phyloP scores from a whole-genome alignment of 345 rosid species.

The Dovyalis caffra region DNA sequence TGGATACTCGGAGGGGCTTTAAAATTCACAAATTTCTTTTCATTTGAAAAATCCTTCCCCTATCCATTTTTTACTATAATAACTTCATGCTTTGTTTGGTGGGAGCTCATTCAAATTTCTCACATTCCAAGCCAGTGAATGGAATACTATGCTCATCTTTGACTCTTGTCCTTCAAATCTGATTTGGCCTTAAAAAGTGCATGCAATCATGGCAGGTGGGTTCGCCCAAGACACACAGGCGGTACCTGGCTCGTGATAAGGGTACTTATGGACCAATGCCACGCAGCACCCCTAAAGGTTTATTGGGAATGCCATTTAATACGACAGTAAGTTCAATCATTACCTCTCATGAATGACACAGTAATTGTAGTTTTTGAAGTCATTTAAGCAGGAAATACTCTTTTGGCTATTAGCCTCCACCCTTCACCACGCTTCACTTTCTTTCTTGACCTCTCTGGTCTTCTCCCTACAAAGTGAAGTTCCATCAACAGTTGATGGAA shows the following conservation, averaged over 20 bases:
- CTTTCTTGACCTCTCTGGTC: neutral
- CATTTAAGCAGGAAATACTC: neutral
- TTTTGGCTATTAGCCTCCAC: neutral
- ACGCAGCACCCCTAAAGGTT: conserved; percentile 78
- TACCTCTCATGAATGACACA: neutral
- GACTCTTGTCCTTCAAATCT: neutral
- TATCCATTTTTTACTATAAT: neutral
- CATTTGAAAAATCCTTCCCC: neutral
- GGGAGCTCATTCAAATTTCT: neutral
- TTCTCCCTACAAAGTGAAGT: neutral
- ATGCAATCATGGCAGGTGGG: conserved; percentile 53
- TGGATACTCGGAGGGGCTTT: neutral
- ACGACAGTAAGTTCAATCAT: conserved; percentile 58
- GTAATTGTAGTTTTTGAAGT: neutral
- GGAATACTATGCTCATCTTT: neutral
- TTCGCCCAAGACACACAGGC: conserved; percentile 86
- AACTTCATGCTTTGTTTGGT: neutral
- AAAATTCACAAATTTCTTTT: neutral
- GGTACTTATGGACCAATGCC: conserved; percentile 98
- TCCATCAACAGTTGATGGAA: neutral
- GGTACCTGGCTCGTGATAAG: conserved; percentile 74
- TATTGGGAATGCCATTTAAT: conserved; percentile 94
- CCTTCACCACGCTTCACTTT: neutral
- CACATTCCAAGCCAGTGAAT: neutral
- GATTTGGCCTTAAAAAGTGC: neutral